phyloP scores from a whole-genome alignment of 2,329 filamentous ascomycete species.

The Aspergillus aculeatinus region DNA sequence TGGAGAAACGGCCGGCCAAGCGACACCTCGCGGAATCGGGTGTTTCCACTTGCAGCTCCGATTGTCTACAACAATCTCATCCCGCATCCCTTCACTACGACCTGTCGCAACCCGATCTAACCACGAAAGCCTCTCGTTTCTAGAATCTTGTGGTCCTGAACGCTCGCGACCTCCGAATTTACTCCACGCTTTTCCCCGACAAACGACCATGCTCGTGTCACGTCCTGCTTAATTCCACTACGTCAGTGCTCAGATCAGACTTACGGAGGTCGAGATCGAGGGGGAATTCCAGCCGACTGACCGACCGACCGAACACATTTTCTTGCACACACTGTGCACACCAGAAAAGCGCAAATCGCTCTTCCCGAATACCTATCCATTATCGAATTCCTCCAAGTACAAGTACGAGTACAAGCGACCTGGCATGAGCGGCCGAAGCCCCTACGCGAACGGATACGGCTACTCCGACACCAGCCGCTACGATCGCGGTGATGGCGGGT shows the following conservation, averaged over 20 bases:
- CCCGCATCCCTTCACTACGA: neutral
- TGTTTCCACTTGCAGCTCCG: slow-evolving; percentile 3
- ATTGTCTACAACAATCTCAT: neutral
- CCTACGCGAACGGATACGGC: slow-evolving; percentile 40
- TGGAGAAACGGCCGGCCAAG: neutral
- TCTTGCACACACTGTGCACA: no score
- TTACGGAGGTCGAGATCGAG: neutral
- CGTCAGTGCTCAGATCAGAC: slow-evolving; percentile 21
- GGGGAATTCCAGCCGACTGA: neutral
- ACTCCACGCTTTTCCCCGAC: neutral
- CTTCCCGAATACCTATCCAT: no score
- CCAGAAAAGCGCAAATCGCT: no score
- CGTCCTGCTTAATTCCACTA: slow-evolving; percentile 13
- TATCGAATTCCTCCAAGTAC: slow-evolving; percentile 2
- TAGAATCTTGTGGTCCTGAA: no score
- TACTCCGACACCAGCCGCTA: slow-evolving; percentile 37
- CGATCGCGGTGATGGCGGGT: slow-evolving; percentile 32
- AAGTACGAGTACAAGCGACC: slow-evolving; percentile 9
- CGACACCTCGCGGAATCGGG: slow-evolving; percentile 6
- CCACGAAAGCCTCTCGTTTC: neutral
- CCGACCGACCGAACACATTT: neutral
- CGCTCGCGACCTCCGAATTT: neutral
- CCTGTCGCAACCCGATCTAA: neutral
- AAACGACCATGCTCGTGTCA: slow-evolving; percentile 28
- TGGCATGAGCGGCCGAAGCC: slow-evolving; percentile 38